These are phyloP conservation scores for Pistacia atlantica DNA, from an alignment of 345 rosid genomes.

Conservation along the genomic window DNA sequence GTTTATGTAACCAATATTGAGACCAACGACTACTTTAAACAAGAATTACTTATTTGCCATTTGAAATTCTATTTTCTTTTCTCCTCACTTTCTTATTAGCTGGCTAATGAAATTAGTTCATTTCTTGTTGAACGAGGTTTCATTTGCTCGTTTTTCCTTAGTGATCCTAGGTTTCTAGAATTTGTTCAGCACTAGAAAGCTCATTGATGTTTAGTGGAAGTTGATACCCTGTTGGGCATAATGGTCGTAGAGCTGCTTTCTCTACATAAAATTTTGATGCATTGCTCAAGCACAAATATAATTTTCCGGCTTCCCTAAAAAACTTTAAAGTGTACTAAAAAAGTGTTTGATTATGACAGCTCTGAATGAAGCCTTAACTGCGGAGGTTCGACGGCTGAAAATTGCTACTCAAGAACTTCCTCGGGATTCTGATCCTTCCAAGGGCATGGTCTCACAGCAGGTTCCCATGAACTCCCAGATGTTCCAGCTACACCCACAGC, in stretches of 20 bases:
- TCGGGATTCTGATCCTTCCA: constrained; percentile 48
- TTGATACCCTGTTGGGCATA: neutral
- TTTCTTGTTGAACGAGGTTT: neutral
- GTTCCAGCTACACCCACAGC: constrained; percentile 53
- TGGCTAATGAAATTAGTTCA: neutral
- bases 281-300: neutral
- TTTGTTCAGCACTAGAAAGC: neutral
- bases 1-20: too few relatives aligned
- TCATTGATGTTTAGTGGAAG: neutral
- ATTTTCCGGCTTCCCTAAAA: neutral
- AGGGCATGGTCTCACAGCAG: constrained; percentile 48
- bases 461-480: constrained; percentile 46
- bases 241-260: neutral
- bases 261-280: neutral
- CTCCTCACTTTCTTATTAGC: neutral
- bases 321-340: neutral
- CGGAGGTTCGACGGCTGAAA: constrained; percentile 66
- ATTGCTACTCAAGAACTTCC: constrained; percentile 41
- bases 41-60: too few relatives aligned
- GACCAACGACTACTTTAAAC: too few relatives aligned
- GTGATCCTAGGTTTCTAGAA: neutral
- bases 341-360: constrained; percentile 36
- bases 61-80: neutral
- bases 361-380: constrained; percentile 59
- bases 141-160: neutral